Evolutionary conservation across 2,329 filamentous ascomycete species (phyloP).

Genomic region (Talaromyces sp.): DNA sequence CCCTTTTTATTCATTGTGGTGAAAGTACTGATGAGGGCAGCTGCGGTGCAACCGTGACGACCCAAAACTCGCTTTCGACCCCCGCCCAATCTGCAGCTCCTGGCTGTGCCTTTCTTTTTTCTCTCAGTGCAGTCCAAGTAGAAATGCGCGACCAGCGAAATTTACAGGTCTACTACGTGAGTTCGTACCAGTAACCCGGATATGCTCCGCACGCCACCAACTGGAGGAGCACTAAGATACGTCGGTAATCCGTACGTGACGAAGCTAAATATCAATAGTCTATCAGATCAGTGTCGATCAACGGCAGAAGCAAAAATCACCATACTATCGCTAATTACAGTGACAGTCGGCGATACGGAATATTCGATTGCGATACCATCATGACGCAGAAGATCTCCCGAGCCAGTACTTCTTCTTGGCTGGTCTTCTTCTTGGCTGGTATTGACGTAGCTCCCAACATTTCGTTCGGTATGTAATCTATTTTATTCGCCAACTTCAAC

Average conservation of each 20-base stretch:
- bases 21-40: not conserved
- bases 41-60: constrained; percentile 4
- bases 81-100: not conserved
- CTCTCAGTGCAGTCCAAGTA: not conserved
- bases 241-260: not conserved
- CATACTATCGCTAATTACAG: not conserved
- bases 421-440: not conserved
- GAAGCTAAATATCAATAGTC: constrained; percentile 19
- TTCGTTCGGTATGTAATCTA: not conserved
- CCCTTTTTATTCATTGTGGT: not conserved
- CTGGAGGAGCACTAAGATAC: not conserved
- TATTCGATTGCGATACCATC: not conserved
- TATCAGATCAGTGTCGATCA: constrained; percentile 17
- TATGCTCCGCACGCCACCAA: constrained; percentile 4
- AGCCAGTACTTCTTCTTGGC: not conserved
- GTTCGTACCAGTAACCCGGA: not conserved
- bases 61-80: not conserved
- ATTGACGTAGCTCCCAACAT: not conserved
- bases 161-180: not conserved
- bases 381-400: constrained; percentile 8
- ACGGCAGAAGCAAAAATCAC: not conserved
- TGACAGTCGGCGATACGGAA: not conserved
- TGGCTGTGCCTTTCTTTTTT: not conserved
- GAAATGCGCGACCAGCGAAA: not conserved
- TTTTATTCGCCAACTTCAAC: not conserved